Base-by-base conservation (phyloP, 176 grass and related monocot species). In the Coix lacrymajobi region DNA sequence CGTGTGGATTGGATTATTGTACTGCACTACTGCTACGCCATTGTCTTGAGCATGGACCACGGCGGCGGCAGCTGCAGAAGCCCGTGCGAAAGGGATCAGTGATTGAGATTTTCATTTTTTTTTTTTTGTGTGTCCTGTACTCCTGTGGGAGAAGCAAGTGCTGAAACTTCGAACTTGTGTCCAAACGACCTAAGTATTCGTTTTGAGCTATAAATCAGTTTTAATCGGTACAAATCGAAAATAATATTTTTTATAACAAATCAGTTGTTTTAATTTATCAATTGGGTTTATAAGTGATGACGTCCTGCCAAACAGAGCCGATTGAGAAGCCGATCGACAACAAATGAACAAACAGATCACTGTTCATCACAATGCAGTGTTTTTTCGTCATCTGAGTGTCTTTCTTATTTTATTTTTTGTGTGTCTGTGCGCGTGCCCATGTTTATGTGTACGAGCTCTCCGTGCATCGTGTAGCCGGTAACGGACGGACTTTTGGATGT, bases 11-110 rank as follows among this genome's bases (percentile, higher is more conserved):
- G 43, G 13, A 54, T 25, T 15, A 45, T 52, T 36, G 63, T 31
- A 19, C 26, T 48, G 45, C 44, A 16, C 45, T 16, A 5, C 43
- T 48, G 62, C 41, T 8, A 32, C 61, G 58, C 60, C 11, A 65
- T 52, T 84, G 63, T 41, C 57, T 58, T 17, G 33, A n/a, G n/a
- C 61, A 31, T 57, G 82, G 62, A 43, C 73, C 82, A 77, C 11
- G 32, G 37, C 28, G 32, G 37, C 28, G 58, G 76, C 39, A 14
- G 13, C 54, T 38, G 49, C 17, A 4, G 76, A n/a, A n/a, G n/a
- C n/a, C n/a, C n/a, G n/a, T n/a, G 7, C 33, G 8, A 13, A 79
- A 44, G 17, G 49, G 49, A 3, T 22, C 31, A 15, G 14, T 58
- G 31, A 44, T 76, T 19, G 26, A 37, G 29, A 11, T 56, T 30